Evolutionary conservation across 2,329 filamentous ascomycete genomes (phyloP).

Genomic region (Plenodomus biglobosus): DNA sequence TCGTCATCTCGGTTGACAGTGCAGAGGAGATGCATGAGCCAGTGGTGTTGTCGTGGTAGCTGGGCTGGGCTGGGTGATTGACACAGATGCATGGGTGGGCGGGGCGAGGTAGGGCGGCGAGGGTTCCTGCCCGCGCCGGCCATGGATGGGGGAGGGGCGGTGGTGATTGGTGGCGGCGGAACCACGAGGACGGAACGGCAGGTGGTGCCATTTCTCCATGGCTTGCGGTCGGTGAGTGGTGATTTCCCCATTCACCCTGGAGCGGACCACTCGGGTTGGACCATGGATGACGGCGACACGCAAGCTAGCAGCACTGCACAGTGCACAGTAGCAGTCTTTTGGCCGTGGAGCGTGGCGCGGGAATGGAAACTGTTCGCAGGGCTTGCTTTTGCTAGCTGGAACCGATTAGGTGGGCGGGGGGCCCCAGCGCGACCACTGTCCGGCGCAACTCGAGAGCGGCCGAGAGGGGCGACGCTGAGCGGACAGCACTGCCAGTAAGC

Average conservation of each 20-base stretch:
- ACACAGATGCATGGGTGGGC: no score
- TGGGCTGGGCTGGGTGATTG: background rate
- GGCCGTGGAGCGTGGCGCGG: background rate
- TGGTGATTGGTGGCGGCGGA: background rate
- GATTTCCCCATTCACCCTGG: background rate
- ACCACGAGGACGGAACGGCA: slow-evolving; percentile 12
- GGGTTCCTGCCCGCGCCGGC: background rate
- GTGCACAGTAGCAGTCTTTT: no score
- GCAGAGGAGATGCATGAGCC: slow-evolving; percentile 20
- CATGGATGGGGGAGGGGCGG: background rate
- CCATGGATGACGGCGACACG: slow-evolving; percentile 3
- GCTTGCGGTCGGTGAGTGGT: background rate
- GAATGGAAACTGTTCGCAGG: slow-evolving; percentile 7
- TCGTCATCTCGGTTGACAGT: slow-evolving; percentile 14
- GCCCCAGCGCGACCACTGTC: slow-evolving; percentile 2
- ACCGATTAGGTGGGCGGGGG: slow-evolving; percentile 3
- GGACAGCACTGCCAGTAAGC: no score
- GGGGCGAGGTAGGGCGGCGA: background rate
- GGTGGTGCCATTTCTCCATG: slow-evolving; percentile 3
- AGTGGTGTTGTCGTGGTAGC: slow-evolving; percentile 1
- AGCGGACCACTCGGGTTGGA: slow-evolving; percentile 5
- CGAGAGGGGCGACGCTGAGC: no score
- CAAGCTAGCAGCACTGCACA: background rate
- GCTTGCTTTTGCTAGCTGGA: slow-evolving; percentile 10
- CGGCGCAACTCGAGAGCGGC: slow-evolving; percentile 5